Evolutionary conservation across 306 rosid genomes (phyloP), one percentile per base, ranked within the genome.

Genomic region (Betula pendula): DNA sequence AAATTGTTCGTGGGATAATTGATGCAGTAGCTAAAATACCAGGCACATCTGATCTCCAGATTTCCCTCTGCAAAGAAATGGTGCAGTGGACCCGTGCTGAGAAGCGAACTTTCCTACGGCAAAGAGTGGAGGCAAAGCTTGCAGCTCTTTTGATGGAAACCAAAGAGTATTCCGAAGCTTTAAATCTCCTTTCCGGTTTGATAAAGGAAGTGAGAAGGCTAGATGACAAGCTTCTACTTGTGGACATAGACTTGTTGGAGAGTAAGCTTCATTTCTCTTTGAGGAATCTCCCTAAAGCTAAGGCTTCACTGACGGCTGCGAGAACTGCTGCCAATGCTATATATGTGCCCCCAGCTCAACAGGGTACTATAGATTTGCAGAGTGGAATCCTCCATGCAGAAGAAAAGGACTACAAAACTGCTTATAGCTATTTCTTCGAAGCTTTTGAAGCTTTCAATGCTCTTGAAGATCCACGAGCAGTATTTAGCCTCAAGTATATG

Each of bases 311-410:
- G 70, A 94, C 98, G 0, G 97, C 97, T 16, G 98, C 98, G 60
- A 88, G 97, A 85, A 94, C 98, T 47, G 98, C 97, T 51, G 98
- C 97, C 53, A 94, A 94, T 81, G 96, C 97, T 7, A 92, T 94
- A 75, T 94, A 94, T 69, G 98, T 92, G 44, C 98, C 98, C 50
- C 96, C 97, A n/a, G 98, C 96, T 51, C 97, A 94, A 72, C 98
- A 94, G 83, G 98, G 98, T 47, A 90, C 92, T 52, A 92, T 92
- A 17, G 97, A 94, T 85, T 69, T 94, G 85, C 97, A 92, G 90
- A 92, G 97, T 75, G 98, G 98, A 66, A 94, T 94, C 76, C 97
- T 92, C 73, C 98, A 92, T 44, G 98, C 98, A 0, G 98, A 94
- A 83, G 98, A 92, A 77, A 94, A 92, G 83, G 98, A 94, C 78